Evolutionary conservation across 345 rosid genomes (phyloP), one percentile per base, ranked within the genome.

Genomic region (Citrus glauca): DNA sequence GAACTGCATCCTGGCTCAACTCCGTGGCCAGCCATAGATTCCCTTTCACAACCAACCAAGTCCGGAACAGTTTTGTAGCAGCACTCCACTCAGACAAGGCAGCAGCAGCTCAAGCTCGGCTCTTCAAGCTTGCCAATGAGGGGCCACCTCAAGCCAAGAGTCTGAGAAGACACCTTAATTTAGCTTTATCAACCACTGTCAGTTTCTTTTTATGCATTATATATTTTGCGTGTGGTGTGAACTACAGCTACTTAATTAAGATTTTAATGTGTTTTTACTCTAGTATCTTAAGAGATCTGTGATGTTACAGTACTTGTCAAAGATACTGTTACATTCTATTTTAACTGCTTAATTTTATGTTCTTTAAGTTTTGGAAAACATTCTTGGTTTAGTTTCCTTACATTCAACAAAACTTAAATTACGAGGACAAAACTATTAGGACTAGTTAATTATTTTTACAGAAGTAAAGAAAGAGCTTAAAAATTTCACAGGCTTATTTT

Each of bases 111-210:
- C 98, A 91, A 81, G 99, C 95, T 8, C 87, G 55, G 17, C 77
- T 94, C 80, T 97, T 97, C 90, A 90, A 87, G 91, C 90, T 91
- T 55, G 98, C 98, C 33, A 97, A 97, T 78, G 96, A 97, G 82
- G 82, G 98, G 94, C 68, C 91, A 77, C 45, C 85, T 86, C 85
- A 89, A 89, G 88, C 91, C 87, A 16, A 80, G 82, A 81, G 57
- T 76, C 81, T 90, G 84, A 88, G 35, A 35, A 70, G 56, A 25
- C 45, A 69, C 8, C 63, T 30, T 55, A 32, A 71, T 30, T 71
- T 71, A 56, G 61, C 25, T 28, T 53, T 71, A 9, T 55, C 74
- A 32, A 35, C 11, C 11, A 37, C 37, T 59, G 4, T 24, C 55
- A 37, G 53, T 73, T 59, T 24, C 24, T 57, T 33, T 59, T 33